Percentiles rank a stretch among this genome's conserved stretches.
phyloP scores from a whole-genome alignment of 164 flowering plant genomes.

The Berberis thunbergii region DNA sequence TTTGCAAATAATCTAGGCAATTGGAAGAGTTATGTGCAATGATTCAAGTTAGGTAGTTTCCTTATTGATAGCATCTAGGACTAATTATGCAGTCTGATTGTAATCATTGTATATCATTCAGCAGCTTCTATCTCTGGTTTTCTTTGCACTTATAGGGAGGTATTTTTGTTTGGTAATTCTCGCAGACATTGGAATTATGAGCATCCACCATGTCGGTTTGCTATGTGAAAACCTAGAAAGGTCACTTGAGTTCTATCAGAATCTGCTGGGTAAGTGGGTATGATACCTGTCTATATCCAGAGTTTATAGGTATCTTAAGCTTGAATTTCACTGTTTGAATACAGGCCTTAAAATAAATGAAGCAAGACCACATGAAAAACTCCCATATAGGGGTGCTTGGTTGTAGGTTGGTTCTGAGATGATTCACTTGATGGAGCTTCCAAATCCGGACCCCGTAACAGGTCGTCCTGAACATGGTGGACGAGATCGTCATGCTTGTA shows the following conservation, averaged over 20 bases:
- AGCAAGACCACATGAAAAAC: conserved; percentile 94
- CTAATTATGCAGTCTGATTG: not conserved
- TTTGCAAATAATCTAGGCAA: too few species aligned
- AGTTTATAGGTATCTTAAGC: not conserved
- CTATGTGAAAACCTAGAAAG: conserved; percentile 83
- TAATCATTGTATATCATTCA: not conserved
- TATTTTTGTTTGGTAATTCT: conserved; percentile 3
- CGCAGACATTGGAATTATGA: conserved; percentile 76
- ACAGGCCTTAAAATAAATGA: conserved; percentile 61
- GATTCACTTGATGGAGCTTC: conserved; percentile 99
- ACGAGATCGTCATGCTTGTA: conserved; percentile 86
- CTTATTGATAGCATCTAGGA: not conserved
- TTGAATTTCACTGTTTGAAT: not conserved
- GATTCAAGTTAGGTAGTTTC: not conserved
- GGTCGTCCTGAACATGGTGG: conserved; percentile 96
- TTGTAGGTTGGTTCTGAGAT: conserved; percentile 98
- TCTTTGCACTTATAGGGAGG: not conserved
- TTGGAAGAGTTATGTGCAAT: too few species aligned
- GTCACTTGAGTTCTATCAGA: conserved; percentile 84
- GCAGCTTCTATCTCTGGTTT: not conserved
- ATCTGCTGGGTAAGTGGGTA: conserved; percentile 50
- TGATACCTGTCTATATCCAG: not conserved
- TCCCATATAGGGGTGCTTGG: conserved; percentile 97
- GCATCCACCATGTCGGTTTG: conserved; percentile 89
- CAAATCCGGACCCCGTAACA: conserved; percentile 89